These are phyloP conservation scores for Trichoderma endophyticum DNA, from an alignment of 2,329 filamentous ascomycete genomes.

Conservation along the genomic window DNA sequence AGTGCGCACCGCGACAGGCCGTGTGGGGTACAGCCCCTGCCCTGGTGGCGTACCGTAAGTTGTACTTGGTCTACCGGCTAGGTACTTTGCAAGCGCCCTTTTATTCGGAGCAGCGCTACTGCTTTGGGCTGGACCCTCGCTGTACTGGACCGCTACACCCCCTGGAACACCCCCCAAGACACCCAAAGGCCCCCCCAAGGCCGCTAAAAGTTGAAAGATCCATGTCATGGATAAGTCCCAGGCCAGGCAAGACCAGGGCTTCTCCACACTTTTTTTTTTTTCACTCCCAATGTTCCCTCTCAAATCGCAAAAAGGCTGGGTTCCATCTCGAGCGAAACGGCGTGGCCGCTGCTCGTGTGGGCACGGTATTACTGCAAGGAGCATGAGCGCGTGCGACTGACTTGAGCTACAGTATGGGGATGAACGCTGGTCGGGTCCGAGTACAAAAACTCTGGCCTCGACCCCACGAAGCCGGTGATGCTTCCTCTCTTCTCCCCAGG, in stretches of 20 bases:
- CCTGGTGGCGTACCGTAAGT: background rate
- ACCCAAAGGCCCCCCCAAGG: background rate
- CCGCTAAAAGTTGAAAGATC: background rate
- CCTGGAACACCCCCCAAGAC: background rate
- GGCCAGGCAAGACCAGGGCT: constrained; percentile 14
- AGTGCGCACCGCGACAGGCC: constrained; percentile 6
- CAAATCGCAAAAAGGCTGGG: background rate
- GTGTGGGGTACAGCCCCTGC: constrained; percentile 5
- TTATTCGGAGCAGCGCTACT: constrained; percentile 18
- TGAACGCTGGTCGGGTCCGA: background rate
- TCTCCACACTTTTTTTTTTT: constrained; percentile 16
- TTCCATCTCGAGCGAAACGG: constrained; percentile 13
- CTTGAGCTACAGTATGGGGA: too few relatives aligned
- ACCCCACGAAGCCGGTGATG: constrained; percentile 6
- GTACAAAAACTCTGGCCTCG: constrained; percentile 17
- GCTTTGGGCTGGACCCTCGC: constrained; percentile 13
- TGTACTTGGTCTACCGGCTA: background rate
- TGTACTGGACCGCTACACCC: background rate
- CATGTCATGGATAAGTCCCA: background rate
- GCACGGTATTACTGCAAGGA: background rate
- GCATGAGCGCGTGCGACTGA: background rate
- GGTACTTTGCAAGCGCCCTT: background rate
- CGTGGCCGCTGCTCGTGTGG: constrained; percentile 14
- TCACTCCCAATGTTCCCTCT: background rate
- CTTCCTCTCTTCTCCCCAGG: constrained; percentile 13